Percentiles rank a stretch among this genome's conserved stretches.
These are phyloP conservation scores for Raphanus sativus DNA, from an alignment of 345 rosid species.

Conservation along the genomic window DNA sequence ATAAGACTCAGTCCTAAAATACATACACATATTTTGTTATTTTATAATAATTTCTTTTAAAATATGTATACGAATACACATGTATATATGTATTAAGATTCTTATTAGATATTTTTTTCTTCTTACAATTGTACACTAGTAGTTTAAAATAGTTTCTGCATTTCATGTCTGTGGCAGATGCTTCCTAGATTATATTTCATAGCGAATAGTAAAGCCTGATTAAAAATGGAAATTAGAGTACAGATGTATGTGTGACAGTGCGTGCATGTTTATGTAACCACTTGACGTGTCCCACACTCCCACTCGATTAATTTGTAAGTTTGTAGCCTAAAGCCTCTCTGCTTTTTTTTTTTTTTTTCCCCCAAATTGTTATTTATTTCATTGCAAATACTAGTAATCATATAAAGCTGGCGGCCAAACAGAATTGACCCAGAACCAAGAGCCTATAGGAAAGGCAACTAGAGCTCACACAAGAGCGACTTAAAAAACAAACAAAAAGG, in stretches of 20 bases:
- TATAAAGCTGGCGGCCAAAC: no score
- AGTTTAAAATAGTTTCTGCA: neutral
- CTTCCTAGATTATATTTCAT: conserved; percentile 6
- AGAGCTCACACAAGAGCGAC: no score
- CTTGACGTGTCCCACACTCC: conserved; percentile 32
- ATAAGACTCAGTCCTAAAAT: no score
- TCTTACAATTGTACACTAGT: neutral
- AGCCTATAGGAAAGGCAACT: no score
- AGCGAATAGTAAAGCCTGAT: neutral
- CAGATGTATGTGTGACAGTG: conserved; percentile 20
- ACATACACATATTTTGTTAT: no score
- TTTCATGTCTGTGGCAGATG: neutral
- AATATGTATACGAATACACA: no score
- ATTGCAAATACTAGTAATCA: no score
- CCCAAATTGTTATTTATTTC: no score
- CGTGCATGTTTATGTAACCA: conserved; percentile 24
- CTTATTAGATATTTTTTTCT: neutral
- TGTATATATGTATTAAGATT: neutral
- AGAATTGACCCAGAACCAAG: no score
- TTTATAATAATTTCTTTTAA: no score
- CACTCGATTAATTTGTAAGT: conserved; percentile 25
- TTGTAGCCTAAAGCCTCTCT: conserved; percentile 43
- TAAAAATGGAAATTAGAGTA: conserved; percentile 2
- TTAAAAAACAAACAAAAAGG: no score
- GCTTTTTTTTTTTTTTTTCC: conserved; percentile 7